Base-by-base conservation (phyloP, 2,329 filamentous ascomycete genomes). In the Colletotrichum tofieldiae region DNA sequence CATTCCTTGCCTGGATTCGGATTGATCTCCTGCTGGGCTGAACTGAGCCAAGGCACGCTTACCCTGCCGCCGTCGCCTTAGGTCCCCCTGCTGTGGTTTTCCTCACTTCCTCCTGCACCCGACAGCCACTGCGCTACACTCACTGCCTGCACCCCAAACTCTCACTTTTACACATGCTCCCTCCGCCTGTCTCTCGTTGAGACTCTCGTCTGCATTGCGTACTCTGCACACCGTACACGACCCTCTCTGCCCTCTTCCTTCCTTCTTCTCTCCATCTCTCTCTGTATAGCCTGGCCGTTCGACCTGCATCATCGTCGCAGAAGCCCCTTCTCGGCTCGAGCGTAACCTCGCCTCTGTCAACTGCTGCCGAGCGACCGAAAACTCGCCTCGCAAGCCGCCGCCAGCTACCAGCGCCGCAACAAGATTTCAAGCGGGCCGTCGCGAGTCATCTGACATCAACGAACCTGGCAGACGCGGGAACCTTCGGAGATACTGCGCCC, bases 371-470 rank as follows among this genome's bases (percentile, higher is more conserved):
- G 14, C 41, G 32, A 56, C 32, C 32, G 18, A 16, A 55, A 39
- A 56, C 32, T 39, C 37, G 35, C 26, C 16, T 47, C n/a, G 37
- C 58, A 32, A 43, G 26, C 56, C 47, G 52, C 7, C 29, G 29
- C 29, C 29, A 5, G 29, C 29, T 32, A 32, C 29, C 29, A 32
- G 29, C 29, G 29, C 29, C 65, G 56, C 56, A 63, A 35, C 65
- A 64, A 58, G 52, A 55, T 72, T 70, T 72, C 59, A 29, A 69
- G 65, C 70, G 65, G 70, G 65, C 70, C 65, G 59, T 72, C 54
- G 70, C 70, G 70, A 72, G 65, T 72, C 70, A 72, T 72, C 65
- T 54, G 65, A 72, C 70, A 55, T 35, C 20, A 12, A 26, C 70
- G 59, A 69, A 55, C 65, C 59, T 65, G 65, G 59, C 45, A 47